Evolutionary conservation across 495 filamentous ascomycete genomes (phyloP), one percentile per base, ranked within the genome.

Genomic region (Zalerion maritima): DNA sequence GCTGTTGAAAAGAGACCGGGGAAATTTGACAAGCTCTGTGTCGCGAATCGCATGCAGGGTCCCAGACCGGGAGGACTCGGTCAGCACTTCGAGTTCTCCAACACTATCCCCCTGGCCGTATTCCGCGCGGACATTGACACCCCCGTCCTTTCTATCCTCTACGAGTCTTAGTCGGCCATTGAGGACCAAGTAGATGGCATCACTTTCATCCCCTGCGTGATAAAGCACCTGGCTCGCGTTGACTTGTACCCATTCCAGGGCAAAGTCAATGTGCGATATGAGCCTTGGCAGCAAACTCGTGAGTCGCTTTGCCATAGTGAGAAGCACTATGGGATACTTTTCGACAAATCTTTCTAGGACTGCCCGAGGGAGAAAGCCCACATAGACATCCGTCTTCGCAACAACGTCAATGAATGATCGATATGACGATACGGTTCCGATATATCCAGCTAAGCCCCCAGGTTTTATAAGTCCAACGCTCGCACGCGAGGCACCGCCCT

Each of bases 61-160:
- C 12, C 81, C 84, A 2, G 87, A 78, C 18, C 89, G 72, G 9
- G 69, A 69, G 10, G 87, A 86, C 50, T 96, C 89, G 1, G 91
- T 97, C 64, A 97, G 75, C 24, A 97, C 89, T 46, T 97, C 91
- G 10, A 97, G 62, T 50, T 97, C 89, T 7, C 89, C 89, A 21
- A 97, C 83, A 53, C 91, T 96, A 44, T 97, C 89, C 11, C 89
- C 89, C 47, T 97, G 89, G 4, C 91, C 89, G 45, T 81, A 94
- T 48, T 97, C 89, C 7, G 83, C 86, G 21, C 83, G 71, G 21
- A 93, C 86, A 28, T 75, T 78, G 62, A 92, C 79, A n/a, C 73
- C 78, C 0, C 79, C 82, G 29, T 81, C 74, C 17, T 76, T 59
- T 4, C 71, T 64, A 43, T 94, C 84, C 18, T 81, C 64, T 2